Conservation (phyloP, 352 stramenopile species). For the Globisporangium radiosum region DNA sequence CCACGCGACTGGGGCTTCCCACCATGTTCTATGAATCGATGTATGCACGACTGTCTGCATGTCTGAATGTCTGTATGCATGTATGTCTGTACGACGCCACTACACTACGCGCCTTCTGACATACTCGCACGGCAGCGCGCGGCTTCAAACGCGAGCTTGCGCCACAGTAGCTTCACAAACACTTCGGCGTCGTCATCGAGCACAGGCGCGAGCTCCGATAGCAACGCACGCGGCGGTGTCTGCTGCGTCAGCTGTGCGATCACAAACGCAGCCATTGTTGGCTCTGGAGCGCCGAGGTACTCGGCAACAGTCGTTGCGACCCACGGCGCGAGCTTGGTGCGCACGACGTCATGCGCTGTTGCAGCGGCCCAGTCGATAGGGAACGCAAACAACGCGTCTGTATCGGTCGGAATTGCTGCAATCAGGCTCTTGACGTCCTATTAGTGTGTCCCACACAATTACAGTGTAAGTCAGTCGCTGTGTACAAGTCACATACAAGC, state of each 20-base stretch:
- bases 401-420: conserved; percentile 35
- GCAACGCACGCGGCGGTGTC: conserved; percentile 19
- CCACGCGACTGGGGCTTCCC: not conserved
- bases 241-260: conserved; percentile 28
- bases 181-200: conserved; percentile 46
- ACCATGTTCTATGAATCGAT: too few relatives aligned
- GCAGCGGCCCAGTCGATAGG: conserved; percentile 33
- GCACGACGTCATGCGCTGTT: conserved; percentile 22
- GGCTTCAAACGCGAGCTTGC: conserved; percentile 45
- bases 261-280: conserved; percentile 39
- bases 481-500: too few relatives aligned
- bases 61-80: not conserved
- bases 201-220: conserved; percentile 29
- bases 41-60: not conserved
- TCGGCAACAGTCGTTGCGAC: conserved; percentile 42
- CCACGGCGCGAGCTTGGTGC: conserved; percentile 39
- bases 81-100: too few relatives aligned
- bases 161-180: conserved; percentile 50
- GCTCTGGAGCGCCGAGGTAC: conserved; percentile 46
- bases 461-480: not conserved
- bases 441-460: not conserved
- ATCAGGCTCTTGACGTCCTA: conserved; percentile 40
- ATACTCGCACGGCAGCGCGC: conserved; percentile 7
- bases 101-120: too few relatives aligned
- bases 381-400: conserved; percentile 26